Base-by-base conservation (phyloP, 495 filamentous ascomycete species). In the Darksidea phi region DNA sequence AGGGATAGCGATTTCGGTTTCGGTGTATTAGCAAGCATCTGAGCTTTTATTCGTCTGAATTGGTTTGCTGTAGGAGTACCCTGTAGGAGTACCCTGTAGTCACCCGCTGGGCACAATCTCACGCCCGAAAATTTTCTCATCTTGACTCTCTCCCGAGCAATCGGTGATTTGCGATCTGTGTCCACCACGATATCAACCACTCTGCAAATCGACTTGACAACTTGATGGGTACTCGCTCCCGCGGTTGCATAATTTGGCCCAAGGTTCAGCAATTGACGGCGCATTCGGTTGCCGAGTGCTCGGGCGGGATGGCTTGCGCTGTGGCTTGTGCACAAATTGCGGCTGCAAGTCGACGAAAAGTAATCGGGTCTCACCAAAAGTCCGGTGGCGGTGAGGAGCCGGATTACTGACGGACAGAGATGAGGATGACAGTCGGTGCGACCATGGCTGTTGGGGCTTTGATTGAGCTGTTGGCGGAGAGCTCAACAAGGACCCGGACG, bases 11-110 rank as follows among this genome's bases (percentile, higher is more conserved):
- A 43, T 20, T 18, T 10, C 18, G 11, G 23, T 52, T 18, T 25
- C 1, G 48, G 38, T 42, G 36, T 52, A 57, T 47, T 18, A 21
- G 57, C 57, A 57, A 48, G 23, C 59, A 25, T 21, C 18, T 32
- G 28, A 18, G 52, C 42, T 57, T 63, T 53, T 6, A 43, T 47
- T 38, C 59, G 28, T 18, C 32, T 58, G 32, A 21, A 48, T 20
- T 18, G 48, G 37, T 21, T 37, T n/a, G 20, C 24, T 61, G 59
- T 62, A 66, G 48, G 32, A 63, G 26, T 59, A 58, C 52, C 48
- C 37, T 42, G n/a, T n/a, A n/a, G n/a, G n/a, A n/a, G n/a, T n/a
- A n/a, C n/a, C n/a, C n/a, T 63, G 23, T 48, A 54, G 58, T 17
- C 18, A 45, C 11, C n/a, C n/a, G 10, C 45, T 10, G 3, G 28